Base-by-base conservation (phyloP, 306 rosid genomes). In the Herpetospermum pedunculosum region DNA sequence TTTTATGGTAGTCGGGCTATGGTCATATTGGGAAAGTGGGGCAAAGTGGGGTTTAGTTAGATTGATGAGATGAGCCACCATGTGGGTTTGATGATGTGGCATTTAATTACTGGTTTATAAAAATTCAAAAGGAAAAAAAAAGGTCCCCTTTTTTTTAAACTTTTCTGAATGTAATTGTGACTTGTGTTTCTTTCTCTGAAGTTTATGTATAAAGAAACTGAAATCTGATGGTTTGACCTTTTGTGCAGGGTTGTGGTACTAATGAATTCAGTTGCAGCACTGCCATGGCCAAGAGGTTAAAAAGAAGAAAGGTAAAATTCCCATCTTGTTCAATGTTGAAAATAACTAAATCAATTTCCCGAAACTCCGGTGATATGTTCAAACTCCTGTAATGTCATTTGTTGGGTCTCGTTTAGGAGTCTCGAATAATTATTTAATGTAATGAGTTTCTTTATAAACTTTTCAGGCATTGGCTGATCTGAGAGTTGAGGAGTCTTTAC, bases 211-310 rank as follows among this genome's bases (percentile, higher is more conserved):
- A 15, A 25, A 69, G 62, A 40, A 53, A 15, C 30, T 74, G 10
- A 23, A 35, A 6, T 54, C 53, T 34, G 29, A 60, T 74, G 35
- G 69, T 37, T 75, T 75, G 55, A 11, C 8, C 47, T 37, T 59
- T 75, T 60, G 23, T 75, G 29, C 37, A 60, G 78, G 70, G 43
- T 8, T 41, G 28, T 41, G 78, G 70, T 43, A 44, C 30, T 43
- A 60, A 26, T 75, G 78, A 59, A 59, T 59, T 30, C 58, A 75
- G 58, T 29, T 44, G 40, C 35, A 46, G 58, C 57, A 70, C 26
- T 46, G 41, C 57, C 57, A 70, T 70, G 74, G 74, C 74, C 72
- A 60, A 75, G 78, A 75, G 78, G 78, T 30, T 60, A 7, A 75
- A 30, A 21, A 75, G 70, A 58, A 75, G 50, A 26, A 75, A 60